Base-by-base conservation (phyloP, 2,329 filamentous ascomycete species). In the Aspergillus costaricaensis region DNA sequence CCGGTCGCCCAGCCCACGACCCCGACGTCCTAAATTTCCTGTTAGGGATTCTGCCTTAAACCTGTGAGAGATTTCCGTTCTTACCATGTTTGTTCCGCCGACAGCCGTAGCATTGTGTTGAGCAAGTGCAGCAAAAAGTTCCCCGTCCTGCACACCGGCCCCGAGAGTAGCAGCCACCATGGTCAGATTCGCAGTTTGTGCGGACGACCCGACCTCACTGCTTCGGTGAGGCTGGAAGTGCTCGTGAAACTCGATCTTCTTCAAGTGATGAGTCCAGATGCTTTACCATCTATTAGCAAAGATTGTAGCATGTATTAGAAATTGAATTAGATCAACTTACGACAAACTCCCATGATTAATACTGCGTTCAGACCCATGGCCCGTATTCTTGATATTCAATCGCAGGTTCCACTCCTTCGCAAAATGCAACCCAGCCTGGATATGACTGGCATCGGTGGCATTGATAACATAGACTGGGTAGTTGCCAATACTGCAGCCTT, bases 41-140 rank as follows among this genome's bases (percentile, higher is more conserved):
- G 32, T 36, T 12, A 36, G 32, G 32, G 32, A 1, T 3, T 0
- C 32, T 36, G 32, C 2, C 32, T 36, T 2, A 36, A 2, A 6
- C 1, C 5, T 36, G 12, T 1, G 1, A 36, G 32, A 1, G 12
- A 36, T 12, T 43, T 1, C 0, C 4, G 12, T 43, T 1, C 17
- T 4, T 12, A 43, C 39, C 17, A 19, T 43, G 5, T 43, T 43
- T 19, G 39, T 19, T 10, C 39, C 39, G 2, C 39, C 39, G 4
- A 43, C 39, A 17, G 39, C 39, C n/a, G 17, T 43, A 4, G n/a
- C 39, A 21, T 43, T 43, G 8, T 43, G 8, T 4, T 43, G 10
- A 43, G 39, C 39, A 4, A 43, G 39, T 19, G 17, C 39, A 19
- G 39, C 39, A 19, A 43, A 43, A 6, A 43, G 15, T 15, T 43